Percentiles rank a stretch among this genome's conserved stretches.
Evolutionary conservation across 148 eudicot species (phyloP).

Genomic region (Rhododendron kiyosumense): DNA sequence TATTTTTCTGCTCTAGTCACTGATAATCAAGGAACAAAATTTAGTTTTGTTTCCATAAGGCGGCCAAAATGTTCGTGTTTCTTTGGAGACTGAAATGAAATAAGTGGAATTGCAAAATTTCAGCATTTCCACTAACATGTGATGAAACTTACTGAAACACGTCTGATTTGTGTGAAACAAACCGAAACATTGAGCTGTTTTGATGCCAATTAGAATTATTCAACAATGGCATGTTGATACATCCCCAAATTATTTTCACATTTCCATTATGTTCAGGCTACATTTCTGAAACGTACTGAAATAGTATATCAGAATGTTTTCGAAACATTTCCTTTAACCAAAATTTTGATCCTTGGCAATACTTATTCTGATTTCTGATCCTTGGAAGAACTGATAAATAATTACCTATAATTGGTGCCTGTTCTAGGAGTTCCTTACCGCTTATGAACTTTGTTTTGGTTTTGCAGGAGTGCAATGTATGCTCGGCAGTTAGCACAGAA

Average conservation of each 20-base stretch:
- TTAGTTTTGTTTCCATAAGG: neutral
- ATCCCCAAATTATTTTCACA: neutral
- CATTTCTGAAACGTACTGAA: neutral
- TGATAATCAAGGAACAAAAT: neutral
- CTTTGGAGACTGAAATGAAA: neutral
- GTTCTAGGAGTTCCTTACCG: neutral
- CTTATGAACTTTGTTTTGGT: conserved; percentile 14
- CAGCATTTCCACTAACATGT: neutral
- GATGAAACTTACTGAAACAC: neutral
- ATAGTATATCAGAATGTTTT: neutral
- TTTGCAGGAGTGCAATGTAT: conserved; percentile 78
- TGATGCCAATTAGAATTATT: neutral
- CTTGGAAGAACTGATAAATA: neutral
- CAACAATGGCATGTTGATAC: neutral
- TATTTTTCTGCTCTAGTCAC: neutral
- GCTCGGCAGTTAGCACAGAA: conserved; percentile 60
- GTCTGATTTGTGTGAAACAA: neutral
- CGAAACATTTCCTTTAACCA: neutral
- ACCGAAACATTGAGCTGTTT: neutral
- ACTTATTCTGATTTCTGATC: neutral
- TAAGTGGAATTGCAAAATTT: neutral
- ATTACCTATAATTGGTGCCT: neutral
- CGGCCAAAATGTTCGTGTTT: neutral
- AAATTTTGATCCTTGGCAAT: neutral
- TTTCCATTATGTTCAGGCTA: neutral